Percentiles rank a stretch among this genome's conserved stretches.
Conservation (phyloP, 2,329 filamentous ascomycete species). For the Cryoendolithus antarcticus region DNA sequence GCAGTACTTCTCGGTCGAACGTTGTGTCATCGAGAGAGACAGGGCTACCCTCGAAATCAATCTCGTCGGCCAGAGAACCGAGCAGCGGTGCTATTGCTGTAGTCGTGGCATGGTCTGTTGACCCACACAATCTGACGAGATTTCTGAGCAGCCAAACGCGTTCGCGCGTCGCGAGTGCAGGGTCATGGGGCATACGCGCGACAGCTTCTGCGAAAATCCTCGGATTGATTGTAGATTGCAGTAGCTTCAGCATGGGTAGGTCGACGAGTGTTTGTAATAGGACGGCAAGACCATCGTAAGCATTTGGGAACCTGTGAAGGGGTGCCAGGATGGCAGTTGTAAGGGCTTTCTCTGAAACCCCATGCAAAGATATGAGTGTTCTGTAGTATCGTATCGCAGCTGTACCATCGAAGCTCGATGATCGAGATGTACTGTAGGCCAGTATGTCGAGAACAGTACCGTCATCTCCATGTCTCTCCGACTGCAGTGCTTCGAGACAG, state of each 20-base stretch:
- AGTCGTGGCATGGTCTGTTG: conserved; percentile 34
- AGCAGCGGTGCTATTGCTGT: conserved; percentile 43
- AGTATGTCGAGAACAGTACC: conserved; percentile 15
- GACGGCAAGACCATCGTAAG: conserved; percentile 12
- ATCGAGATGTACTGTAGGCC: conserved; percentile 25
- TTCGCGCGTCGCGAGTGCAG: conserved; percentile 14
- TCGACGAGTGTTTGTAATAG: conserved; percentile 18
- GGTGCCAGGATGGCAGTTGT: conserved; percentile 21
- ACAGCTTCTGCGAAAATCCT: too few relatives aligned
- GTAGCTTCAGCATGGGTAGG: conserved; percentile 12
- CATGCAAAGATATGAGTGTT: conserved; percentile 13
- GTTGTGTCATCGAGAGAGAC: conserved; percentile 20
- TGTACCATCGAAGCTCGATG: conserved; percentile 8
- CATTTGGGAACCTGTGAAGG: conserved; percentile 6
- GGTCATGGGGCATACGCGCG: too few relatives aligned
- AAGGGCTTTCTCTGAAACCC: conserved; percentile 13
- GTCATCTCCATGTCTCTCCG: conserved; percentile 10
- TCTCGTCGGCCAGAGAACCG: conserved; percentile 43
- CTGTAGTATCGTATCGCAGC: conserved; percentile 21
- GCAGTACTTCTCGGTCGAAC: conserved; percentile 35
- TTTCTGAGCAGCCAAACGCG: conserved; percentile 47
- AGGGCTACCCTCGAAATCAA: conserved; percentile 36
- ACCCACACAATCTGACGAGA: conserved; percentile 35
- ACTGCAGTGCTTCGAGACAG: conserved; percentile 19
- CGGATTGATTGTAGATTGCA: conserved; percentile 11